Evolutionary conservation across 371 early-diverging fungal species (phyloP), one percentile per base, ranked within the genome.

Genomic region (Batrachochytrium dendrobatidis): DNA sequence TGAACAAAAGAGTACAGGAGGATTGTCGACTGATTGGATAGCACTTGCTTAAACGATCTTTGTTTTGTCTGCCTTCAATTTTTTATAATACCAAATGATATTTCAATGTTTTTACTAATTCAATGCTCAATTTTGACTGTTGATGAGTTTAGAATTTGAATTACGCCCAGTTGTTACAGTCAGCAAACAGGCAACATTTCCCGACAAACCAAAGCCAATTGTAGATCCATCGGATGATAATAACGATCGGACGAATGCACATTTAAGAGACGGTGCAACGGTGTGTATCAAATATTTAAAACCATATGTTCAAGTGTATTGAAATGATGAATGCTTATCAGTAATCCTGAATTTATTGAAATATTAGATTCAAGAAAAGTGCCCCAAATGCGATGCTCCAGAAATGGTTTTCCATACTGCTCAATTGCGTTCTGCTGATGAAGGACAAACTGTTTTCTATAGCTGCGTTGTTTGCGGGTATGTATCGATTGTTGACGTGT

Each of bases 391-490:
- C 75, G 72, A 76, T 34, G 79, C 85, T 31, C 87, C 87, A 12
- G 94, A 98, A 76, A 94, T 99, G 94, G 88, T 85, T 50, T 99
- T 95, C 75, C 91, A 97, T 72, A 98, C 99, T 0, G 92, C 95
- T 81, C 99, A 99, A 72, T 73, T 99, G 62, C 88, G 99, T 59
- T 94, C 94, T 51, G 99, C 99, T 20, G 99, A 99, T 85, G 99
- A 99, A 88, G 99, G 99, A 43, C 99, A 99, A 77, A 99, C 99
- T 1, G 90, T 99, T 17, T 99, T 99, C 72, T 99, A 96, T 76
- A 86, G 85, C 67, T 99, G 99, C 76, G 83, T 83, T 48, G 92
- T 95, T 71, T 99, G 99, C 84, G 95, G 96, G 81, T 93, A 88
- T 39, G 50, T 49, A 22, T 46, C 8, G 4, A 17, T 15, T 15